A percentile compares a stretch with the other conserved stretches of the same genome.
Conservation (phyloP, 495 filamentous ascomycete genomes). For the Penicillium soppii region DNA sequence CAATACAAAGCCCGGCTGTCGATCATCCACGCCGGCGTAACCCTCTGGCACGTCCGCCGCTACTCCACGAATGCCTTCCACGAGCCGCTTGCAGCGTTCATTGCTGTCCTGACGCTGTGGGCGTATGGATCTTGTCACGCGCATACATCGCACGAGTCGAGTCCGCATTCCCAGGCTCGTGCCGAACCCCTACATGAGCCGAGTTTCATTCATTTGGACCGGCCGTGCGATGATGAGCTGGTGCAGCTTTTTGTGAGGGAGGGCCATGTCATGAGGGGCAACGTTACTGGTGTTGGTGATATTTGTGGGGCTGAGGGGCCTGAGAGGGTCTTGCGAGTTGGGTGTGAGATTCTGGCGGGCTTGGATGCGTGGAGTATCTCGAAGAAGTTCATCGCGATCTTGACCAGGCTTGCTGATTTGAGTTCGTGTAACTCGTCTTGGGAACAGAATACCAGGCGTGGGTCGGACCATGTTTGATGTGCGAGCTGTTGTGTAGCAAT, state of each 20-base stretch:
- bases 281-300: conserved; percentile 51
- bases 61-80: conserved; percentile 50
- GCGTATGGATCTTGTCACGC: conserved; percentile 45
- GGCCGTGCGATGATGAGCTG: conserved; percentile 54
- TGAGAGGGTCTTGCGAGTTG: conserved; percentile 37
- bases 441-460: neutral
- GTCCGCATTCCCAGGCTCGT: conserved; percentile 5
- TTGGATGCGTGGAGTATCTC: conserved; percentile 43
- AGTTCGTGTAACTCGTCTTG: neutral
- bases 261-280: conserved; percentile 47
- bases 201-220: conserved; percentile 48
- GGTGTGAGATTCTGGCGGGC: conserved; percentile 37
- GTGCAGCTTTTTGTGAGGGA: conserved; percentile 52
- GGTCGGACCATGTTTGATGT: neutral
- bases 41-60: conserved; percentile 50
- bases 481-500: neutral
- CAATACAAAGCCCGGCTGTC: conserved; percentile 56
- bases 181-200: conserved; percentile 18
- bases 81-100: conserved; percentile 46
- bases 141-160: conserved; percentile 9
- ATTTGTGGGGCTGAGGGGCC: conserved; percentile 46
- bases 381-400: conserved; percentile 28
- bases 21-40: conserved; percentile 51
- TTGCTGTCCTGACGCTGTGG: conserved; percentile 52
- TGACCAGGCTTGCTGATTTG: conserved; percentile 20